Percentiles rank a stretch among this genome's conserved stretches.
Evolutionary conservation across 2,329 filamentous ascomycete species (phyloP).

Genomic region (Phoma sp.): DNA sequence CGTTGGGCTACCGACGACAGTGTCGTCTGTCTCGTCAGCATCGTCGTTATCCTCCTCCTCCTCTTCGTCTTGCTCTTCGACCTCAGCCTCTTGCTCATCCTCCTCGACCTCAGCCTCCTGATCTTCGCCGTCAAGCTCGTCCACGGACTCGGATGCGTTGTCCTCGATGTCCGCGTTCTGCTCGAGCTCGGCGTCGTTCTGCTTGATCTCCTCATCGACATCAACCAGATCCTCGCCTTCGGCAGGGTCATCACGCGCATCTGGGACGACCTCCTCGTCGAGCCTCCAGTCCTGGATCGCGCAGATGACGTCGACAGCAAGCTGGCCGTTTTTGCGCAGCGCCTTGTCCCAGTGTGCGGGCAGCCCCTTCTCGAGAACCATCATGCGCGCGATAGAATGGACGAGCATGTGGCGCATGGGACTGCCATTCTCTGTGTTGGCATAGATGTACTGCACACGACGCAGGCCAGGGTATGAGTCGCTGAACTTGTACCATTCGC

Average conservation of each 20-base stretch:
- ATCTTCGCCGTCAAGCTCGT: slow-evolving; percentile 25
- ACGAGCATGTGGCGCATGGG: slow-evolving; percentile 60
- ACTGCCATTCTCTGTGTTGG: slow-evolving; percentile 56
- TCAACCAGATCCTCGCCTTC: slow-evolving; percentile 48
- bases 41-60: slow-evolving; percentile 11
- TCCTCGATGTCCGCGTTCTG: slow-evolving; percentile 36
- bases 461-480: slow-evolving; percentile 61
- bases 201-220: slow-evolving; percentile 46
- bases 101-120: slow-evolving; percentile 38
- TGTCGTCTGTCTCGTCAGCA: slow-evolving; percentile 18
- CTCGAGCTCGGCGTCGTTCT: slow-evolving; percentile 42
- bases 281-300: slow-evolving; percentile 63
- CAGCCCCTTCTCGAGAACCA: slow-evolving; percentile 59
- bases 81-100: too few relatives aligned
- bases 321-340: slow-evolving; percentile 61
- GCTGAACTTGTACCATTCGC: slow-evolving; percentile 61
- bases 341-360: slow-evolving; percentile 64
- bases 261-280: slow-evolving; percentile 57
- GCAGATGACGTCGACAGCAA: slow-evolving; percentile 63
- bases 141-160: slow-evolving; percentile 20
- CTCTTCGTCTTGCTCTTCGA: too few relatives aligned
- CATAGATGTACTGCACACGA: slow-evolving; percentile 61
- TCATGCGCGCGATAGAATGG: slow-evolving; percentile 57
- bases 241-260: slow-evolving; percentile 56
- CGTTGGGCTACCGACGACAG: slow-evolving; percentile 18